Evolutionary conservation across 1,284 basidiomycete genomes (phyloP), one percentile per base, ranked within the genome.

Genomic region (Rhodotorula sp.): DNA sequence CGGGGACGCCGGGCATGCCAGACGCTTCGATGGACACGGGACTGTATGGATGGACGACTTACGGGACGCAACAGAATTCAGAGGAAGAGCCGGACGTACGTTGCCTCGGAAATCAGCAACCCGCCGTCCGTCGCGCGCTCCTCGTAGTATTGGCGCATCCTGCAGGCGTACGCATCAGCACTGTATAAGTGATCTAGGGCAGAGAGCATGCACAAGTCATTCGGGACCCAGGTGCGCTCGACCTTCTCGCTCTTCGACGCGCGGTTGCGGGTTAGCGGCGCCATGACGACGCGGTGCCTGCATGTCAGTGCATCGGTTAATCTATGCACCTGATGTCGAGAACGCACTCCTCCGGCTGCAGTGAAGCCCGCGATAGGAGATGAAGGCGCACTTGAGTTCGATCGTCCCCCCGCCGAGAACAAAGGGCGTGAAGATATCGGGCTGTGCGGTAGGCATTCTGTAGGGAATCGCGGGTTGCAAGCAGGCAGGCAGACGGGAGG

Each of bases 91-190:
- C 7, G 44, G 59, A 86, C 84, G 70, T 82, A 79, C 0, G 83
- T 84, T 0, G 79, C 85, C 78, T 87, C 86, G 1, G 83, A 80
- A 61, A 87, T 84, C 46, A 87, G 77, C 7, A 87, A 77, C 2
- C 84, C 84, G 1, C 86, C 86, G 0, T 75, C 76, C 50, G 79
- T 81, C 7, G 82, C 83, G 27, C 86, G 82, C 75, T 87, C 85
- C 0, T 77, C 71, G 78, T 87, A 87, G 77, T 87, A 86, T 56
- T 70, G 62, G 37, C 29, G 41, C 60, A 64, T 64, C 56, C 63
- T 71, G 61, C 60, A 25, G 44, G 29, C 51, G 25, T 53, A 4
- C 2, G n/a, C 0, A 13, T 55, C 21, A 63, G 50, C 21, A 27
- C 4, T 15, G 19, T 8, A 12, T 21, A 29, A 19, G 51, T 34